Base-by-base conservation (phyloP, 345 rosid genomes). In the Dipteronia dyeriana region DNA sequence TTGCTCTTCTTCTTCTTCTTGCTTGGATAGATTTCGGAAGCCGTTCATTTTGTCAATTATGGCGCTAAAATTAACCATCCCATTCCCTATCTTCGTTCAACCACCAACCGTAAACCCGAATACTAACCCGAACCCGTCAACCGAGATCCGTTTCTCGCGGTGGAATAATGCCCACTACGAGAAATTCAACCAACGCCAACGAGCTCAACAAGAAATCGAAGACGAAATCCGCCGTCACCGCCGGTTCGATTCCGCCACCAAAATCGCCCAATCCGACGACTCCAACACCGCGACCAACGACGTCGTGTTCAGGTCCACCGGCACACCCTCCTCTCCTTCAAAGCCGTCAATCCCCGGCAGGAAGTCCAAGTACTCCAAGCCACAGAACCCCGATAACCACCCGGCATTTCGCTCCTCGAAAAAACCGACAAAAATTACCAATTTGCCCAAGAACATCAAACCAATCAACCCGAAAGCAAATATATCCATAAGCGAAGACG, bases 91-190 rank as follows among this genome's bases (percentile, higher is more conserved):
- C n/a, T 88, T 87, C 74, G 79, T 88, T 53, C 91, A 94, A 22
- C 82, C 76, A 45, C 71, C 70, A 5, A 76, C 22, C 81, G 75
- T 84, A 39, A 75, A 60, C 64, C 76, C 76, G 23, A 74, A 57
- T 70, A 26, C 61, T 12, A 47, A 17, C 61, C 81, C 75, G 22
- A 57, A 89, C 56, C 83, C 82, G 19, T 87, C 85, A 74, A 81
- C 79, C 29, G 91, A 88, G 72, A 51, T 91, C 45, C 87, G 88
- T 23, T 89, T 91, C 85, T 86, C 98, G 17, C 87, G 92, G 60
- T 93, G 98, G 98, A 87, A 89, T 80, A 91, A 89, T 86, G 92
- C 94, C 61, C 85, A 86, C 82, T 93, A 93, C 20, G 89, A 87
- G 69, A 78, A 82, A 43, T 93, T 91, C 88, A 85, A 90, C 73